Evolutionary conservation across 306 rosid genomes (phyloP).

Genomic region (Casuarina cunninghamiana): DNA sequence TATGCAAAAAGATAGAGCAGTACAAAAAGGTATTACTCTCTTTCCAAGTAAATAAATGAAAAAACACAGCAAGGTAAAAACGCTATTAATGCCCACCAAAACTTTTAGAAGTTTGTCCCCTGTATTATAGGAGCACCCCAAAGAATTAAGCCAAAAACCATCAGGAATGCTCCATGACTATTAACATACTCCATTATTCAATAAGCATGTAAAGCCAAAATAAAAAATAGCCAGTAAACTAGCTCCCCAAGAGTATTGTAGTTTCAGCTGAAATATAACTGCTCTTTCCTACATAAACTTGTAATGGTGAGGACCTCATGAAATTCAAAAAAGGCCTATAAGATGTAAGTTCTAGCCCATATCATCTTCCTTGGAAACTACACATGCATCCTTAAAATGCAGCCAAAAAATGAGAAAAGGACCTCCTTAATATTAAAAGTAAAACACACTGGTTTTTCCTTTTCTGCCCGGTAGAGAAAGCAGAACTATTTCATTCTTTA

Average conservation of each 20-base stretch:
- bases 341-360: not conserved
- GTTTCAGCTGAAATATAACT: not conserved
- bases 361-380: not conserved
- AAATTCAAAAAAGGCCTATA: not conserved
- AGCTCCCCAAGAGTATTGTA: not conserved
- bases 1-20: not conserved
- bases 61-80: not conserved
- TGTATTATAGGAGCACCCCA: not conserved
- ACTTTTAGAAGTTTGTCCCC: not conserved
- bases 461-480: not conserved
- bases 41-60: not conserved
- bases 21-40: not conserved
- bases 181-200: not conserved
- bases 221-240: not conserved
- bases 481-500: not conserved
- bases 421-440: not conserved
- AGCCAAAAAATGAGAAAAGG: not conserved
- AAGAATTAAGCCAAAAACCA: not conserved
- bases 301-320: not conserved
- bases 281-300: not conserved
- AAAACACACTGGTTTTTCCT: not conserved
- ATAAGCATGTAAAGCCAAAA: not conserved
- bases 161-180: not conserved
- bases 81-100: not conserved
- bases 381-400: not conserved